These are phyloP conservation scores for Gossypium gossypioides DNA, from an alignment of 441 rosid species.

Conservation along the genomic window DNA sequence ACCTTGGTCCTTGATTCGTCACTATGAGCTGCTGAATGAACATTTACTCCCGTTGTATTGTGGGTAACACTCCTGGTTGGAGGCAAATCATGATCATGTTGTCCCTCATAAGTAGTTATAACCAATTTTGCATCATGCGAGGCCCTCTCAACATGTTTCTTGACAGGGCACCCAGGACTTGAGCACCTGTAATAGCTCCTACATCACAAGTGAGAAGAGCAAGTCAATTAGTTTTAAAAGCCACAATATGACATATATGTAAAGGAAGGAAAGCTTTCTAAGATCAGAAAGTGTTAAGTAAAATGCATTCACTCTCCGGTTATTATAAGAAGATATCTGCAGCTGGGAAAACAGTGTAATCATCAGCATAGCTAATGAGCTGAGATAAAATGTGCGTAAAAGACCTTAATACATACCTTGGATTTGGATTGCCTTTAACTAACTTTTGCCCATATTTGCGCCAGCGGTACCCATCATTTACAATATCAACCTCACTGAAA, in stretches of 20 bases:
- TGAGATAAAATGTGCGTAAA: background rate
- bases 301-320: background rate
- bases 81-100: slow-evolving; percentile 66
- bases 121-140: slow-evolving; percentile 68
- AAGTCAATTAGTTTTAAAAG: slow-evolving; percentile 3
- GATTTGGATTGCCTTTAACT: slow-evolving; percentile 90
- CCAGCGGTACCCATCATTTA: slow-evolving; percentile 94
- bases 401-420: slow-evolving; percentile 41
- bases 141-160: slow-evolving; percentile 89
- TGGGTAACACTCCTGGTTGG: slow-evolving; percentile 62
- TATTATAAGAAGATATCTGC: background rate
- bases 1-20: slow-evolving; percentile 11
- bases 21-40: slow-evolving; percentile 15
- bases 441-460: slow-evolving; percentile 96
- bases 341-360: background rate
- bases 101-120: slow-evolving; percentile 81
- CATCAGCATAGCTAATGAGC: background rate
- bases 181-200: slow-evolving; percentile 98
- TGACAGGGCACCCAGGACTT: slow-evolving; percentile 74
- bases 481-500: slow-evolving; percentile 61
- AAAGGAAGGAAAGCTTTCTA: background rate
- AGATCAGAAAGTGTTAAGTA: background rate
- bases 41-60: slow-evolving; percentile 32
- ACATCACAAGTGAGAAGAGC: slow-evolving; percentile 12
- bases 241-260: background rate